A percentile compares a stretch with the other conserved stretches of the same genome.
These are phyloP conservation scores for Yamadazyma aaseri DNA, from an alignment of 1,139 yeast genomes.

Conservation along the genomic window DNA sequence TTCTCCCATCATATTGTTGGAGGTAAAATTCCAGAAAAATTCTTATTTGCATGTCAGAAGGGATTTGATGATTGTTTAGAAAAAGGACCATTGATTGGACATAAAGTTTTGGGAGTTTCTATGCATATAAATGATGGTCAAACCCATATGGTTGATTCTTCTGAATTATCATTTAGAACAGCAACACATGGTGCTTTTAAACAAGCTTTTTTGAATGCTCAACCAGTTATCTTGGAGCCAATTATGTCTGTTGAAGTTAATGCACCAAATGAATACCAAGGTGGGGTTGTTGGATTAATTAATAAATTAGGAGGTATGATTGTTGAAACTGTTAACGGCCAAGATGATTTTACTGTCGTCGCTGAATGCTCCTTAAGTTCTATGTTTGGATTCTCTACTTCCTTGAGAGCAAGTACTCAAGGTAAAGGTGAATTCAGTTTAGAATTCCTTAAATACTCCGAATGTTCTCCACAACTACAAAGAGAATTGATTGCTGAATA, in stretches of 20 bases:
- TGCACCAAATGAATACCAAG: constrained; percentile 97
- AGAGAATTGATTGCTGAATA: constrained; percentile 85
- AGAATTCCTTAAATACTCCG: constrained; percentile 91
- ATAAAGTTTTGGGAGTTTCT: constrained; percentile 84
- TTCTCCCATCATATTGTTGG: constrained; percentile 91
- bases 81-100: constrained; percentile 96
- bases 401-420: constrained; percentile 94
- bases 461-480: constrained; percentile 89
- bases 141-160: constrained; percentile 95
- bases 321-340: constrained; percentile 88
- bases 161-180: constrained; percentile 90
- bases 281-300: constrained; percentile 83
- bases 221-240: constrained; percentile 92
- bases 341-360: constrained; percentile 88
- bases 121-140: constrained; percentile 98
- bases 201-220: constrained; percentile 81
- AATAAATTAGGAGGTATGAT: constrained; percentile 93
- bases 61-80: constrained; percentile 95
- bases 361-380: constrained; percentile 95
- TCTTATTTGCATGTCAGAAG: constrained; percentile 88
- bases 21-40: constrained; percentile 95
- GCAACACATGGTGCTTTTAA: constrained; percentile 92
- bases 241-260: constrained; percentile 91
- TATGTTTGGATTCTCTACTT: constrained; percentile 95
- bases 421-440: constrained; percentile 98